Evolutionary conservation across 768 basidiomycete genomes (phyloP).

Genomic region (Auricularia sp.): DNA sequence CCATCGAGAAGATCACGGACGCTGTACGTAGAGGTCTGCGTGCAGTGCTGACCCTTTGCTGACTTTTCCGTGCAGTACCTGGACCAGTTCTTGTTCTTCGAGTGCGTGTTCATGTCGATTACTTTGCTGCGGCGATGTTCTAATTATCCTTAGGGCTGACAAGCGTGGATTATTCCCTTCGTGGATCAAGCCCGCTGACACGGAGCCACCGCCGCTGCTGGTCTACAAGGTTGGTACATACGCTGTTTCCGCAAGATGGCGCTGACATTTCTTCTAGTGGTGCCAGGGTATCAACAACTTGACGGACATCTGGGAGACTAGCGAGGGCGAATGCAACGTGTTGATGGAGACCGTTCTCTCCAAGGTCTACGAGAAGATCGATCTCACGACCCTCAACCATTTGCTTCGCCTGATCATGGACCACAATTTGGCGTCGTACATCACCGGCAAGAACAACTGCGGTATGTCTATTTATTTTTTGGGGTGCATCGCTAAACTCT

Average conservation of each 20-base stretch:
- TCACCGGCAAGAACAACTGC: slow-evolving; percentile 98
- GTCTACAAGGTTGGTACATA: slow-evolving; percentile 58
- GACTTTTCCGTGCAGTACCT: slow-evolving; percentile 49
- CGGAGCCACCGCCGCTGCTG: slow-evolving; percentile 90
- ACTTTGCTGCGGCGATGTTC: neutral
- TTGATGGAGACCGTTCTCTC: slow-evolving; percentile 98
- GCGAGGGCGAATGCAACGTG: slow-evolving; percentile 95
- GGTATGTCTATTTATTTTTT: slow-evolving; percentile 25
- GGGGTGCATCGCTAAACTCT: neutral
- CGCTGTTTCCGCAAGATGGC: slow-evolving; percentile 17
- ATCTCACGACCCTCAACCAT: slow-evolving; percentile 90
- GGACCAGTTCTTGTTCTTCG: slow-evolving; percentile 97
- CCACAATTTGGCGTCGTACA: slow-evolving; percentile 98
- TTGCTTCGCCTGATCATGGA: slow-evolving; percentile 92
- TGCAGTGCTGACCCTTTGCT: slow-evolving; percentile 4
- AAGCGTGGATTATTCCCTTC: slow-evolving; percentile 96
- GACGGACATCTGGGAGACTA: slow-evolving; percentile 96
- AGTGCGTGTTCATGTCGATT: slow-evolving; percentile 31
- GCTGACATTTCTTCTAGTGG: slow-evolving; percentile 40
- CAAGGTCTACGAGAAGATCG: slow-evolving; percentile 98
- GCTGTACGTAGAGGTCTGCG: slow-evolving; percentile 44
- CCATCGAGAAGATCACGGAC: slow-evolving; percentile 99
- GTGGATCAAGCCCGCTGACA: slow-evolving; percentile 98
- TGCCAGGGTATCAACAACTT: slow-evolving; percentile 99
- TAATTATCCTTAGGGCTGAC: slow-evolving; percentile 49